Conservation (phyloP, 225 moss, liverwort and hornwort species). For the Ulota crispa region DNA sequence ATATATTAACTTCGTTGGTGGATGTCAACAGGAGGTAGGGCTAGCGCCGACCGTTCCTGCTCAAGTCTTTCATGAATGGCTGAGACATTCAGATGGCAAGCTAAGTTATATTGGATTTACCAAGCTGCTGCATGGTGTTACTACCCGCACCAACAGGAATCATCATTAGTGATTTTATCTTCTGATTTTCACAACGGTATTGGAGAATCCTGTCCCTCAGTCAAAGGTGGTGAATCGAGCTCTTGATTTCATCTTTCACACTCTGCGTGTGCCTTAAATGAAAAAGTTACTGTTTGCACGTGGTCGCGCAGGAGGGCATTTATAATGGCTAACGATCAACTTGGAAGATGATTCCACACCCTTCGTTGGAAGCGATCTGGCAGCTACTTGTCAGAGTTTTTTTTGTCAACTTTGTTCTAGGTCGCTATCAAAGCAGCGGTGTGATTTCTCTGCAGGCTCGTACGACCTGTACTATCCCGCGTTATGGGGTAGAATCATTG, state of each 20-base stretch:
- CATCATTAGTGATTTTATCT: constrained; percentile 28
- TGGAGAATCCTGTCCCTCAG: constrained; percentile 2
- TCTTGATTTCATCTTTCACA: constrained; percentile 14
- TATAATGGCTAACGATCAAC: background rate
- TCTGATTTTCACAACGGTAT: background rate
- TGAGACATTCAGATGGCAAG: constrained; percentile 88
- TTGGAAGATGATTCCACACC: constrained; percentile 16
- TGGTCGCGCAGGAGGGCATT: constrained; percentile 3
- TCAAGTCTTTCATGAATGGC: constrained; percentile 90
- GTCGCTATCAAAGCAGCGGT: constrained; percentile 35
- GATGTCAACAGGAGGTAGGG: constrained; percentile 71
- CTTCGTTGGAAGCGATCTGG: constrained; percentile 36
- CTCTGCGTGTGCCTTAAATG: constrained; percentile 10
- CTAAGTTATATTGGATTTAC: constrained; percentile 93
- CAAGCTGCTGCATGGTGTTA: constrained; percentile 91
- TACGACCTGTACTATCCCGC: constrained; percentile 16
- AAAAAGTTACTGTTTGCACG: constrained; percentile 2
- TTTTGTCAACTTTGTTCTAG: background rate
- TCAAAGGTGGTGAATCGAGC: constrained; percentile 11
- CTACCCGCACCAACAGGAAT: constrained; percentile 70
- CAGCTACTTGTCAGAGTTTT: constrained; percentile 3
- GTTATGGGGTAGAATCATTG: constrained; percentile 14
- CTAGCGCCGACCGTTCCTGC: constrained; percentile 80
- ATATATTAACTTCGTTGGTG: background rate
- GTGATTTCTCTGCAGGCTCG: constrained; percentile 21